Evolutionary conservation across 2,329 filamentous ascomycete genomes (phyloP).

Genomic region (Byssothecium circinans): DNA sequence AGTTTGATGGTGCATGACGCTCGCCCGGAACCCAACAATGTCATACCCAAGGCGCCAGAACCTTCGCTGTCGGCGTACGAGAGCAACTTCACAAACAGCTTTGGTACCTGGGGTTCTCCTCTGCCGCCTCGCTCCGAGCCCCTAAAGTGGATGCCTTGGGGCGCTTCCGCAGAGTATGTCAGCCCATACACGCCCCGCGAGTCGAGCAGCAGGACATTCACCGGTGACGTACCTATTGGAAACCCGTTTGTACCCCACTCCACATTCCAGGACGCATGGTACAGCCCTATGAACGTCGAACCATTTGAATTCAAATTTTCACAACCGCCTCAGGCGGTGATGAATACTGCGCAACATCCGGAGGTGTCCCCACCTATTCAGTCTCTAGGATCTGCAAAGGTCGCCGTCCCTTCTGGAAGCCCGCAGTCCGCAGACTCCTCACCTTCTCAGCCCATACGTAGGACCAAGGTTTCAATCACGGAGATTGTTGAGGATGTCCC

Average conservation of each 20-base stretch:
- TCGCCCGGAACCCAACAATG: background rate
- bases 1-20: background rate
- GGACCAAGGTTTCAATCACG: conserved; percentile 34
- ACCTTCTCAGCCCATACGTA: conserved; percentile 18
- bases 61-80: too few relatives aligned
- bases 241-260: background rate
- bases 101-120: conserved; percentile 11
- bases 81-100: background rate
- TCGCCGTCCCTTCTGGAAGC: conserved; percentile 19
- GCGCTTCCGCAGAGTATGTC: conserved; percentile 5
- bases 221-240: conserved; percentile 4
- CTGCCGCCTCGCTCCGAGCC: conserved; percentile 22
- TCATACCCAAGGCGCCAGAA: conserved; percentile 1
- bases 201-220: conserved; percentile 4
- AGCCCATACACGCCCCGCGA: conserved; percentile 11
- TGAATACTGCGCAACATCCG: conserved; percentile 6
- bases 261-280: background rate
- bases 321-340: background rate
- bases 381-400: background rate
- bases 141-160: conserved; percentile 12
- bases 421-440: conserved; percentile 14
- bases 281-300: background rate
- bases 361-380: background rate
- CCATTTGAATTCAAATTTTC: background rate
- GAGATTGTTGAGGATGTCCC: conserved; percentile 33